These are phyloP conservation scores for Rhynchospora tenuis DNA, from an alignment of 176 grass and related monocot genomes.

Conservation along the genomic window DNA sequence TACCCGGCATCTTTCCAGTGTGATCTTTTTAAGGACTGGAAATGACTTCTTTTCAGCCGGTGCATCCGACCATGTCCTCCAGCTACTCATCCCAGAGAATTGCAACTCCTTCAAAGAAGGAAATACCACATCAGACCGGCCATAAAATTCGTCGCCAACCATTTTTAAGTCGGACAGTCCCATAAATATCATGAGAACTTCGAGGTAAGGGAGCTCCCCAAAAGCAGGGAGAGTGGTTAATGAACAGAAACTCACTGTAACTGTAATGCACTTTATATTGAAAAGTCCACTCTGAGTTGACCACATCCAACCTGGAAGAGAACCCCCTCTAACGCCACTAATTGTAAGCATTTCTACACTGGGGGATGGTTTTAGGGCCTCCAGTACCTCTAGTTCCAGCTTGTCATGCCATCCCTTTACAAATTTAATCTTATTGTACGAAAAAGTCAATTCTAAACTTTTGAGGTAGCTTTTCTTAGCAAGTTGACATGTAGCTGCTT, in stretches of 20 bases:
- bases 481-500: conserved; percentile 16
- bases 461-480: conserved; percentile 23
- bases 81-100: conserved; percentile 21
- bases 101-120: conserved; percentile 32
- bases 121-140: conserved; percentile 14
- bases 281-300: neutral
- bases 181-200: conserved; percentile 19
- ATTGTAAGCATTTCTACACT: neutral
- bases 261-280: neutral
- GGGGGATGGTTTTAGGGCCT: conserved; percentile 5
- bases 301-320: neutral
- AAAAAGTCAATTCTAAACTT: conserved; percentile 11
- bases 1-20: conserved; percentile 6
- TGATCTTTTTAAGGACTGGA: conserved; percentile 25
- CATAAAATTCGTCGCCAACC: conserved; percentile 32
- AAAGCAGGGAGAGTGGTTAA: conserved; percentile 29
- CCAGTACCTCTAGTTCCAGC: conserved; percentile 15
- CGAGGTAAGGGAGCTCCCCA: conserved; percentile 30
- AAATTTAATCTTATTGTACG: neutral
- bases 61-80: conserved; percentile 25
- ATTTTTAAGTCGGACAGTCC: neutral
- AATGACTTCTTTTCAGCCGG: neutral
- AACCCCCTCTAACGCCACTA: neutral
- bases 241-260: neutral
- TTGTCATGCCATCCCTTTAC: neutral